Percentiles rank a stretch among this genome's conserved stretches.
These are phyloP conservation scores for Colletotrichum orchidophilum DNA, from an alignment of 2,329 filamentous ascomycete species.

Conservation along the genomic window DNA sequence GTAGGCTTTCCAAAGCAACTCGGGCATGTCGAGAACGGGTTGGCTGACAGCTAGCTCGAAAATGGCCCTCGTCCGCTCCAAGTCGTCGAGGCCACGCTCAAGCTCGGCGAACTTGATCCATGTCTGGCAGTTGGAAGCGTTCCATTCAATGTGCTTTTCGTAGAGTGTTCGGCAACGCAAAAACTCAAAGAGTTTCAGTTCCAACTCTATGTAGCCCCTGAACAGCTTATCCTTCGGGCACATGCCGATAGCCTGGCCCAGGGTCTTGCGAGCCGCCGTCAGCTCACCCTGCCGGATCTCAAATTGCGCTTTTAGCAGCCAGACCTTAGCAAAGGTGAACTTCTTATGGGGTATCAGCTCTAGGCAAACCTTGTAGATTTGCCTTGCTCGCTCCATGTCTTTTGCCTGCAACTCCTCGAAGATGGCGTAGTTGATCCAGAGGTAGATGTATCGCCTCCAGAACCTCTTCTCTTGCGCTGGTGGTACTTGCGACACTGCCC, in stretches of 20 bases:
- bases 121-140: slow-evolving; percentile 87
- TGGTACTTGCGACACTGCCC: slow-evolving; percentile 93
- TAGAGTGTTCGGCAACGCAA: slow-evolving; percentile 89
- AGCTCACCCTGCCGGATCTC: slow-evolving; percentile 89
- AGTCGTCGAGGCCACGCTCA: slow-evolving; percentile 89
- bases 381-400: slow-evolving; percentile 80
- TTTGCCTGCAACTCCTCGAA: slow-evolving; percentile 92
- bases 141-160: slow-evolving; percentile 94
- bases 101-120: slow-evolving; percentile 98
- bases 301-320: slow-evolving; percentile 93
- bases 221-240: slow-evolving; percentile 97
- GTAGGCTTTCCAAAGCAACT: slow-evolving; percentile 96
- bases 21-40: slow-evolving; percentile 91
- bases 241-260: slow-evolving; percentile 91
- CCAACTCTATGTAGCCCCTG: slow-evolving; percentile 90
- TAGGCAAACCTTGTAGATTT: slow-evolving; percentile 91
- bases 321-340: slow-evolving; percentile 97
- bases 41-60: slow-evolving; percentile 91
- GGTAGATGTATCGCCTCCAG: slow-evolving; percentile 96
- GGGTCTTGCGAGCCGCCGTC: slow-evolving; percentile 81
- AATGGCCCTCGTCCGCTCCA: slow-evolving; percentile 87
- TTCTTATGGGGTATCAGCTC: slow-evolving; percentile 92
- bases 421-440: slow-evolving; percentile 97
- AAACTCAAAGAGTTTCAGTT: slow-evolving; percentile 95
- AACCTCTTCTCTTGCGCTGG: slow-evolving; percentile 96